Evolutionary conservation across 805 yeast genomes (phyloP).

Genomic region (Metschnikowia hibisci): DNA sequence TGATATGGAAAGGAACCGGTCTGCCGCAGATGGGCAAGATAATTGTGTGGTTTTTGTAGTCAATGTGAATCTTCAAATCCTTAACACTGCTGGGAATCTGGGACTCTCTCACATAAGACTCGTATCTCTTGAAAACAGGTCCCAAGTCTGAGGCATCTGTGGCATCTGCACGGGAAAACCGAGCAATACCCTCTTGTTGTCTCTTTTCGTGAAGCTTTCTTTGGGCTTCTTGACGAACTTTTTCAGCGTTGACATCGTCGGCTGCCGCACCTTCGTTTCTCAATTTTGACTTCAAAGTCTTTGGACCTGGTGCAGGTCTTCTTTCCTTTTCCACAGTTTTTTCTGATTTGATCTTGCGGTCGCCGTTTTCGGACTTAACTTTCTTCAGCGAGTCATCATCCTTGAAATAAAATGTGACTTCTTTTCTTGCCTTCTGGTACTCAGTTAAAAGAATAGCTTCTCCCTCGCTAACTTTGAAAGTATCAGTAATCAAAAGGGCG

Average conservation of each 20-base stretch:
- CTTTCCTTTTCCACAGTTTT: slow-evolving; percentile 33
- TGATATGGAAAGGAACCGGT: slow-evolving; percentile 97
- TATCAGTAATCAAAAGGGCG: slow-evolving; percentile 74
- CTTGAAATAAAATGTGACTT: slow-evolving; percentile 80
- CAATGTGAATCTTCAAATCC: slow-evolving; percentile 84
- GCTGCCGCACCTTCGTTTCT: slow-evolving; percentile 74
- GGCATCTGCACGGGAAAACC: slow-evolving; percentile 78
- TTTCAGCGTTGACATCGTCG: slow-evolving; percentile 62
- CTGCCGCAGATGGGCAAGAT: slow-evolving; percentile 90
- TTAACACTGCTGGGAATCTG: slow-evolving; percentile 83
- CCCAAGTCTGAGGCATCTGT: slow-evolving; percentile 56
- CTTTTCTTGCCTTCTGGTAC: slow-evolving; percentile 66
- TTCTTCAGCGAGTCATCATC: slow-evolving; percentile 52
- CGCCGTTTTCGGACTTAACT: slow-evolving; percentile 17
- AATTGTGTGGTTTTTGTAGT: slow-evolving; percentile 81
- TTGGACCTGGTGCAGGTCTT: slow-evolving; percentile 45
- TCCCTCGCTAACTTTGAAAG: slow-evolving; percentile 62
- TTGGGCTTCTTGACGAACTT: slow-evolving; percentile 79
- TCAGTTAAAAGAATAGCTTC: slow-evolving; percentile 68
- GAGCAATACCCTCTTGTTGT: slow-evolving; percentile 79
- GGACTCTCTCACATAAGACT: slow-evolving; percentile 88
- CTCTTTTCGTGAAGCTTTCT: slow-evolving; percentile 76
- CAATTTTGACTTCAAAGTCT: slow-evolving; percentile 71
- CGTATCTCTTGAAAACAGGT: slow-evolving; percentile 85
- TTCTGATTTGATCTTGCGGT: slow-evolving; percentile 34